Conservation (phyloP, 441 rosid genomes). For the Erodium texanum region DNA sequence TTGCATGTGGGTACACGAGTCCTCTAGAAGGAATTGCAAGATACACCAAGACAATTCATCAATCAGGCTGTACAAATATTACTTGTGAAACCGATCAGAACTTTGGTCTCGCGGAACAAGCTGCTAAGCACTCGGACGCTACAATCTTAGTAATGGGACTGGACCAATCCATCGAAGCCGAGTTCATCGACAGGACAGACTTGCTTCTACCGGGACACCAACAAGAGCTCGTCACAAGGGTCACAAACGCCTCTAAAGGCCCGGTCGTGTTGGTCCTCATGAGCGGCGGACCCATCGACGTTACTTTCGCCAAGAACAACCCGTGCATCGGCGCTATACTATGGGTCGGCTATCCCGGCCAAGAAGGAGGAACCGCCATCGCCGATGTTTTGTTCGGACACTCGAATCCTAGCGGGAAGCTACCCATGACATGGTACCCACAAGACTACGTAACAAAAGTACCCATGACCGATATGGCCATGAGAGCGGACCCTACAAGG, state of each 20-base stretch:
- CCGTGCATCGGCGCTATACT: conserved; percentile 47
- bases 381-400: conserved; percentile 53
- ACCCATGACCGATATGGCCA: conserved; percentile 63
- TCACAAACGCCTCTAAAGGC: conserved; percentile 47
- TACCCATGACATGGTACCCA: conserved; percentile 78
- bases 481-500: conserved; percentile 37
- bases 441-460: conserved; percentile 44
- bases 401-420: conserved; percentile 52
- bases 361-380: conserved; percentile 64
- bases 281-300: conserved; percentile 63
- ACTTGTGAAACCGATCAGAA: conserved; percentile 29
- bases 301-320: conserved; percentile 51
- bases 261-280: conserved; percentile 47
- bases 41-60: conserved; percentile 45
- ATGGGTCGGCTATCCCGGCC: conserved; percentile 77
- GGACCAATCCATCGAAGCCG: conserved; percentile 62
- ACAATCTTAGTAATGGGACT: conserved; percentile 58
- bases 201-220: conserved; percentile 52
- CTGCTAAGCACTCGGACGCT: conserved; percentile 48
- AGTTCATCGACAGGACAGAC: conserved; percentile 39
- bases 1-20: conserved; percentile 47
- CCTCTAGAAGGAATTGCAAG: conserved; percentile 52
- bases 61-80: conserved; percentile 40
- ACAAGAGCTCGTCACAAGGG: conserved; percentile 54
- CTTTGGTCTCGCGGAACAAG: conserved; percentile 39